These are phyloP conservation scores for Agrocybe praecox DNA, from an alignment of 768 basidiomycete genomes.

Conservation along the genomic window DNA sequence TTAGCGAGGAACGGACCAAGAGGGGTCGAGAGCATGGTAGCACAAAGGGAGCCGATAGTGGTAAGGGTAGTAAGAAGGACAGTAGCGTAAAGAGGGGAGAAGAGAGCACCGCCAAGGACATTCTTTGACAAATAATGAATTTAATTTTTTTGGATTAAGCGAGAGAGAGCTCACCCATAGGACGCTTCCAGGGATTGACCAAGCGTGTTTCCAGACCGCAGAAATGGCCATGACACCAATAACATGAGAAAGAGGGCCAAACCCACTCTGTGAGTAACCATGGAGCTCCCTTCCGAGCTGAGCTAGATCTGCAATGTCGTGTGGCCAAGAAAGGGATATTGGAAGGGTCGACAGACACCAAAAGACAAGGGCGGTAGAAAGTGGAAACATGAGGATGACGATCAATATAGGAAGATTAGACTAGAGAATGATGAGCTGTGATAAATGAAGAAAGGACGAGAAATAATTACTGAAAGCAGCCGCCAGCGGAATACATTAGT, in stretches of 20 bases:
- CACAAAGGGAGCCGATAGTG: slow-evolving; percentile 81
- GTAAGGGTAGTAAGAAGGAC: slow-evolving; percentile 83
- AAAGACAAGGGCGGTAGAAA: slow-evolving; percentile 70
- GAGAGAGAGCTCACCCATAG: slow-evolving; percentile 65
- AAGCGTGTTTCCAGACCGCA: slow-evolving; percentile 95
- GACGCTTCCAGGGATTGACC: slow-evolving; percentile 95
- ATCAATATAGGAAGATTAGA: slow-evolving; percentile 41
- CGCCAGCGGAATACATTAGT: slow-evolving; percentile 22
- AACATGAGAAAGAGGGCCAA: slow-evolving; percentile 70
- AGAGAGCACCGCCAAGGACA: slow-evolving; percentile 85
- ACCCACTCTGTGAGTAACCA: slow-evolving; percentile 74
- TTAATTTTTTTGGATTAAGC: slow-evolving; percentile 2
- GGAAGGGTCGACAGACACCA: slow-evolving; percentile 81
- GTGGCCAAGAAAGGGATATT: slow-evolving; percentile 76
- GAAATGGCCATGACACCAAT: slow-evolving; percentile 80
- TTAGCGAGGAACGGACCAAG: slow-evolving; percentile 82
- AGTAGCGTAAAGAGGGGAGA: slow-evolving; percentile 83
- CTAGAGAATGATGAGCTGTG: slow-evolving; percentile 22
- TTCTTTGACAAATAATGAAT: slow-evolving; percentile 53
- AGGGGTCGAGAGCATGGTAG: slow-evolving; percentile 80
- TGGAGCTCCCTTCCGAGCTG: slow-evolving; percentile 76
- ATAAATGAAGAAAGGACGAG: slow-evolving; percentile 7
- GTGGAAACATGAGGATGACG: slow-evolving; percentile 56
- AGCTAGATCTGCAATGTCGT: slow-evolving; percentile 73
- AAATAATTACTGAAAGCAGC: slow-evolving; percentile 33